These are phyloP conservation scores for Blastocystis sp. DNA, from an alignment of 352 stramenopile species.

Conservation along the genomic window DNA sequence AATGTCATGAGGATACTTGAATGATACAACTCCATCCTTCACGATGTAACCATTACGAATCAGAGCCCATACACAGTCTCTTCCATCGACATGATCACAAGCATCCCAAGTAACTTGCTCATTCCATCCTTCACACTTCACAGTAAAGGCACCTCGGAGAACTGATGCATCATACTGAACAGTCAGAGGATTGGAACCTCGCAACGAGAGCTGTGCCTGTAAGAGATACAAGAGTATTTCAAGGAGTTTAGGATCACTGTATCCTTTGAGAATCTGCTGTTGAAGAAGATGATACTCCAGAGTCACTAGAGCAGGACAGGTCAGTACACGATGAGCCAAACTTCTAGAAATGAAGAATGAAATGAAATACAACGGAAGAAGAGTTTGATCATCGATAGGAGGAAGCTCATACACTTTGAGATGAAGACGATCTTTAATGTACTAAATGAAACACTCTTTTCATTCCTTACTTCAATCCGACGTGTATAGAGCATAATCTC, in stretches of 20 bases:
- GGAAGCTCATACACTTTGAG: background rate
- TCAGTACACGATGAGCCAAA: slow-evolving; percentile 10
- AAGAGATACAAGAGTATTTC: slow-evolving; percentile 23
- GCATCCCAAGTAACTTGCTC: background rate
- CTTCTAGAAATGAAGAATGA: background rate
- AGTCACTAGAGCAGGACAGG: background rate
- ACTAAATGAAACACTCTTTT: background rate
- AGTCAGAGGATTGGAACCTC: background rate
- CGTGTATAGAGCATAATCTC: slow-evolving; percentile 12
- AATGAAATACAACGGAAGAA: background rate
- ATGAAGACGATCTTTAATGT: slow-evolving; percentile 12
- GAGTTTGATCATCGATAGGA: background rate
- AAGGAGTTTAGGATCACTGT: slow-evolving; percentile 31
- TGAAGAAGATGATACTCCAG: slow-evolving; percentile 44
- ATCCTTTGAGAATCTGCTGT: background rate
- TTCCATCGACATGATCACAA: background rate
- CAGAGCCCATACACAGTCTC: background rate
- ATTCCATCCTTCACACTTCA: background rate
- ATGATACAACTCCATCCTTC: background rate
- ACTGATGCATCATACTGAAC: background rate
- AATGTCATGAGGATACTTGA: slow-evolving; percentile 5
- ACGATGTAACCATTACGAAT: background rate
- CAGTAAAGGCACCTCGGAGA: background rate
- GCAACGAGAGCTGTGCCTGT: background rate
- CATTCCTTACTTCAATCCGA: background rate